A percentile compares a stretch with the other conserved stretches of the same genome.
Conservation (phyloP, 495 filamentous ascomycete species). For the Penicillium lagena region DNA sequence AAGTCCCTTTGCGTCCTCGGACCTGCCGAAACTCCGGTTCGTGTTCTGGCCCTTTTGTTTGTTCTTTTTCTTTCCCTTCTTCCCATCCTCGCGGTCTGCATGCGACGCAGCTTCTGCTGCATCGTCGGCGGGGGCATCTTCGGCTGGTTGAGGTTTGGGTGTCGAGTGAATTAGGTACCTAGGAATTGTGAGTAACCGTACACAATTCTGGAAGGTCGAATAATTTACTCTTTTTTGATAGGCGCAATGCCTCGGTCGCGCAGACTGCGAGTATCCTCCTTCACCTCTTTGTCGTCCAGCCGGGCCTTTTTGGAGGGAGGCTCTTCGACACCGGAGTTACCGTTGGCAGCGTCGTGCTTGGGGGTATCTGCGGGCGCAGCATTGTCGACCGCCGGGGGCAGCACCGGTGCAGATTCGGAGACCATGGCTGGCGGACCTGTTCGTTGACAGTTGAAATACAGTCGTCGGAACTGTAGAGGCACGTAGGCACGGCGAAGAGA, state of each 20-base stretch:
- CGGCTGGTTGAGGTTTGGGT: constrained; percentile 11
- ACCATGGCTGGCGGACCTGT: too few species aligned
- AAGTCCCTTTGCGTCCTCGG: constrained; percentile 68
- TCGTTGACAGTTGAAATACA: too few species aligned
- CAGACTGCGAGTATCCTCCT: too few species aligned
- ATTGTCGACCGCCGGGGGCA: too few species aligned
- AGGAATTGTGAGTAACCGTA: background rate
- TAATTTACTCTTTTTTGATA: constrained; percentile 71
- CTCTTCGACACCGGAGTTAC: too few species aligned
- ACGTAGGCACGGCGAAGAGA: too few species aligned
- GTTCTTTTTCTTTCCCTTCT: constrained; percentile 45
- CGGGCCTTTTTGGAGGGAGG: too few species aligned
- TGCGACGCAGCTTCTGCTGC: constrained; percentile 58
- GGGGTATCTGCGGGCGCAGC: too few species aligned
- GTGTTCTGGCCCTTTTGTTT: constrained; percentile 80
- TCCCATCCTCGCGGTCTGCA: constrained; percentile 26
- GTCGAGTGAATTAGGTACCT: constrained; percentile 52
- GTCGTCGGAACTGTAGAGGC: too few species aligned
- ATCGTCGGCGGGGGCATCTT: constrained; percentile 46
- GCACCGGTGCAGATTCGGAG: too few species aligned
- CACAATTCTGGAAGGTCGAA: background rate
- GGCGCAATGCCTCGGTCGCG: constrained; percentile 36
- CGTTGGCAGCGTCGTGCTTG: too few species aligned
- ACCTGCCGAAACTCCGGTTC: constrained; percentile 73
- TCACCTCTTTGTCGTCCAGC: too few species aligned